Percentiles rank a stretch among this genome's conserved stretches.
Evolutionary conservation across 441 rosid species (phyloP).

Genomic region (Raphanus hybrid): DNA sequence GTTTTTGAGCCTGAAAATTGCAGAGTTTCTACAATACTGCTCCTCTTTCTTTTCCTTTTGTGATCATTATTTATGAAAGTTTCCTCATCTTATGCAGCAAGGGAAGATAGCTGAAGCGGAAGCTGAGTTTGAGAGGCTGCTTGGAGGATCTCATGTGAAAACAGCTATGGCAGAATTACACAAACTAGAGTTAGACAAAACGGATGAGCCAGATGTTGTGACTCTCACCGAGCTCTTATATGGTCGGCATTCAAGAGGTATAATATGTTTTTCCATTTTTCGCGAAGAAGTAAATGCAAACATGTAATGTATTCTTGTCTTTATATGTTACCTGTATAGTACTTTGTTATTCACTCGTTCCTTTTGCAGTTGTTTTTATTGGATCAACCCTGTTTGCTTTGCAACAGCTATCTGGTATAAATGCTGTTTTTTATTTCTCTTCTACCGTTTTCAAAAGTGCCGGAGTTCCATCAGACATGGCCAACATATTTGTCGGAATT

Average conservation of each 20-base stretch:
- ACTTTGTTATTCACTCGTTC: slow-evolving; percentile 73
- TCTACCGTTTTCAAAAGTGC: slow-evolving; percentile 94
- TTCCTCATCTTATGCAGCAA: slow-evolving; percentile 54
- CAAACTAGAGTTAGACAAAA: slow-evolving; percentile 71
- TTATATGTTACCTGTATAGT: slow-evolving; percentile 44
- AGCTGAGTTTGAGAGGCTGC: slow-evolving; percentile 80
- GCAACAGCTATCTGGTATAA: slow-evolving; percentile 99
- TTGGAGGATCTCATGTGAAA: slow-evolving; percentile 79
- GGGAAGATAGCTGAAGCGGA: slow-evolving; percentile 87
- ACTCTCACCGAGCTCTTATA: slow-evolving; percentile 68
- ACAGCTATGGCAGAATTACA: slow-evolving; percentile 78
- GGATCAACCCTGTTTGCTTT: slow-evolving; percentile 99
- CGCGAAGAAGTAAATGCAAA: slow-evolving; percentile 14
- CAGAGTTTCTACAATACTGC: not conserved
- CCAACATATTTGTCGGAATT: slow-evolving; percentile 77
- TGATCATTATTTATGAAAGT: not conserved
- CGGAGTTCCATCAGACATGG: slow-evolving; percentile 86
- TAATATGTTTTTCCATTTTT: slow-evolving; percentile 17
- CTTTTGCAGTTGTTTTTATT: slow-evolving; percentile 99
- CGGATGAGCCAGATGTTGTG: slow-evolving; percentile 68
- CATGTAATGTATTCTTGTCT: slow-evolving; percentile 20
- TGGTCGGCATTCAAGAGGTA: slow-evolving; percentile 91
- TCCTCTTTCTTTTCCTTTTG: not conserved
- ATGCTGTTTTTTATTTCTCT: slow-evolving; percentile 94
- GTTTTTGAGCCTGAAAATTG: slow-evolving; percentile 7